Evolutionary conservation across 805 yeast species (phyloP), one percentile per base, ranked within the genome.

Genomic region (Crinitomyces ghanaensis): DNA sequence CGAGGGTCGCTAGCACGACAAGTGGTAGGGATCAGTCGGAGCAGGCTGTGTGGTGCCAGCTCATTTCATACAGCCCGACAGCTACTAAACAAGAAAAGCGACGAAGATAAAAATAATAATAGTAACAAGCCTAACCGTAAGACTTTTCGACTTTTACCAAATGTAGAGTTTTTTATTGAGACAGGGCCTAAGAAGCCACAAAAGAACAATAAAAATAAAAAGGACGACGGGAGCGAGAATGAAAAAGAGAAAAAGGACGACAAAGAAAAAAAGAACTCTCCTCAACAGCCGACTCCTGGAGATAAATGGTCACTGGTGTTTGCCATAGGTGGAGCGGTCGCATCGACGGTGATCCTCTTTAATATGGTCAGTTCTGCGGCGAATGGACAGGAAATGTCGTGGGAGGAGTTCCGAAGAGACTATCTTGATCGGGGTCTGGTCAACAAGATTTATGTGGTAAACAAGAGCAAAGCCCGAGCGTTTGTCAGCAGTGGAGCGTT

Each of bases 381-480:
- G 19, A 30, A 19, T 12, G 36, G 38, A 13, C 36, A 32, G 19
- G 85, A 82, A 49, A 65, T 88, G 38, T 75, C 95, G 2, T 91
- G 85, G 78, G 97, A 91, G 60, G 94, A 88, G 50, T 88, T 91
- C 61, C 70, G 83, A 26, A 63, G 76, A 4, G 66, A 75, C 30
- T 77, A 76, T 48, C 64, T 91, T 39, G 81, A 78, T 41, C 80
- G 75, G 46, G 85, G 85, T 4, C 65, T 73, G 27, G 99, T 91
- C 9, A 66, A 74, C 30, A 72, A 70, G 42, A 63, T 91, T 33
- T 57, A 74, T 13, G 86, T 91, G 5, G 74, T 83, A 19, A 88
- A 91, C 60, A 78, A 79, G 47, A 63, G 72, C 8, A 66, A 68
- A 30, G 98, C 84, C 5, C 69, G 77, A 34, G 80, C 88, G 2